Conservation (phyloP, 805 yeast genomes). For the Suhomyces sp. region DNA sequence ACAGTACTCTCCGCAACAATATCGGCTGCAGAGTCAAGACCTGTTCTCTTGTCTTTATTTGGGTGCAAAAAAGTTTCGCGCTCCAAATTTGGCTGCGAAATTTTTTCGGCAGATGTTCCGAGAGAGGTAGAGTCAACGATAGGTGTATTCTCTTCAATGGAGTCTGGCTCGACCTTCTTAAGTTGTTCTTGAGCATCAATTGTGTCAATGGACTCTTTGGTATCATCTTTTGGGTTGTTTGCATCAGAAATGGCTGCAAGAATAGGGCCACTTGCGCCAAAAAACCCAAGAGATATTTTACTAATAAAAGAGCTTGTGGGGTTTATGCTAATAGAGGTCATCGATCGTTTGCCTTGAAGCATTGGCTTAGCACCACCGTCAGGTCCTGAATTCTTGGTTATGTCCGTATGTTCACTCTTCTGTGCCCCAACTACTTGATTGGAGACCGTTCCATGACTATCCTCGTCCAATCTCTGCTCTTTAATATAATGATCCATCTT, state of each 20-base stretch:
- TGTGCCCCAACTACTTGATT: background rate
- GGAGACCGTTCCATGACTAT: background rate
- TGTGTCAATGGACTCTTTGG: background rate
- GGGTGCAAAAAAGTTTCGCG: background rate
- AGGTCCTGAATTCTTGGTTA: background rate
- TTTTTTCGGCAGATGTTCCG: background rate
- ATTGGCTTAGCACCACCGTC: background rate
- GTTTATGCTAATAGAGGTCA: background rate
- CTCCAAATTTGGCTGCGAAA: background rate
- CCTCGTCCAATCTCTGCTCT: background rate
- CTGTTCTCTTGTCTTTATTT: background rate
- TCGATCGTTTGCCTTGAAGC: background rate
- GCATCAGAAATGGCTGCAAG: background rate
- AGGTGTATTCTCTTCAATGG: background rate
- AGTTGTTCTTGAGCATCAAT: background rate
- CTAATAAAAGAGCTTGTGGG: background rate
- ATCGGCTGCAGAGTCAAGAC: background rate
- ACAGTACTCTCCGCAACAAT: background rate
- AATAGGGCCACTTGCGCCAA: background rate
- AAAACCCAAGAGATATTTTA: background rate
- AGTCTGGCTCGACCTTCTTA: background rate
- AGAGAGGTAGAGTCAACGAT: background rate
- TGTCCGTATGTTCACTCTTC: background rate
- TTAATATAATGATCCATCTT: background rate
- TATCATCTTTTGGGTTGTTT: background rate